phyloP scores from a whole-genome alignment of 805 yeast genomes.

The Candida tallmaniae region DNA sequence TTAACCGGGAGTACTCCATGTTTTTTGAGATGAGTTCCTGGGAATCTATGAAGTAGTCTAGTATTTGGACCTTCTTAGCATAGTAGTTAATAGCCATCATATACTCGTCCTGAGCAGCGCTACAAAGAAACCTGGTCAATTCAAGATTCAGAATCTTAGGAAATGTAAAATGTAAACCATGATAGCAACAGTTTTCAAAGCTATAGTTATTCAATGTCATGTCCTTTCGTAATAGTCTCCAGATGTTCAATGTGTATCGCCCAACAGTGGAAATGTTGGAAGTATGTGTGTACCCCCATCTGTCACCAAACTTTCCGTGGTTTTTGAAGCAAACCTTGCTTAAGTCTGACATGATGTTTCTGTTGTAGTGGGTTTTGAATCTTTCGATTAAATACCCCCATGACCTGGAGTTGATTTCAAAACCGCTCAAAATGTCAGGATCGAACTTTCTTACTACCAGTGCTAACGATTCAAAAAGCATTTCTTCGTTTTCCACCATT shows the following conservation, averaged over 20 bases:
- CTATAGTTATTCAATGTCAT: slow-evolving; percentile 63
- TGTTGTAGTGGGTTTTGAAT: slow-evolving; percentile 37
- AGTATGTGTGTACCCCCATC: slow-evolving; percentile 82
- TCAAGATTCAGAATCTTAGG: slow-evolving; percentile 55
- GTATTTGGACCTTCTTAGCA: slow-evolving; percentile 40
- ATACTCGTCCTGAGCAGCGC: slow-evolving; percentile 11
- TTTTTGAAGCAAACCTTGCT: slow-evolving; percentile 53
- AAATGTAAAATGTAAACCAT: slow-evolving; percentile 59
- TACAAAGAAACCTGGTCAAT: slow-evolving; percentile 37
- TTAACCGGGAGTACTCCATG: slow-evolving; percentile 76
- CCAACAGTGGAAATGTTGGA: slow-evolving; percentile 69
- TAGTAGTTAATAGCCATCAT: slow-evolving; percentile 43
- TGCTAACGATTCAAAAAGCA: slow-evolving; percentile 42
- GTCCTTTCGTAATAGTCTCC: slow-evolving; percentile 72
- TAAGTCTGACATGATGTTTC: slow-evolving; percentile 53
- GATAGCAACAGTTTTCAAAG: slow-evolving; percentile 70
- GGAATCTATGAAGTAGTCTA: slow-evolving; percentile 45
- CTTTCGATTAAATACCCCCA: slow-evolving; percentile 91
- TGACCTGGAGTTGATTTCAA: slow-evolving; percentile 70
- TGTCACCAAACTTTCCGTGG: slow-evolving; percentile 53
- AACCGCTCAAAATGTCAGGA: slow-evolving; percentile 87
- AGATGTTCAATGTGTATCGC: slow-evolving; percentile 76
- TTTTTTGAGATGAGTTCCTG: slow-evolving; percentile 68
- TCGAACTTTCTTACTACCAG: slow-evolving; percentile 64
- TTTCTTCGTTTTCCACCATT: background rate